Evolutionary conservation across 1,139 yeast genomes (phyloP), one percentile per base, ranked within the genome.

Genomic region (Suhomyces kunorum): DNA sequence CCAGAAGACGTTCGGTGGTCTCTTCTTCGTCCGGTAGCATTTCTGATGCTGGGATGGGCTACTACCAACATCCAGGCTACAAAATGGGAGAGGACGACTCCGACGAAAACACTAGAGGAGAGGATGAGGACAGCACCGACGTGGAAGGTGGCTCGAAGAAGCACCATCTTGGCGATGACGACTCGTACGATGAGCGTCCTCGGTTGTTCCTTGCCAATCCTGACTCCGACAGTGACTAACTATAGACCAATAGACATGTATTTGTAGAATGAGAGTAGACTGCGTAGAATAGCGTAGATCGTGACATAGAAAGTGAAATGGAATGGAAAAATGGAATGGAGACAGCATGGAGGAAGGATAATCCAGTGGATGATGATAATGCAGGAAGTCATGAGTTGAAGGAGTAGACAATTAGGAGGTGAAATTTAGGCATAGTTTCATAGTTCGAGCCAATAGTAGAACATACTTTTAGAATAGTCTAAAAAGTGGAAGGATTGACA

Each of bases 171-270:
- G 42, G 44, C n/a, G 44, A 40, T 3, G 49, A 61, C 39, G 60
- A 61, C 54, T 20, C 26, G 11, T 53, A 66, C 53, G 76, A 73
- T 28, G 78, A 70, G 14, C 52, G 64, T 38, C 66, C 73, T 53
- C 68, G 75, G 35, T 68, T 85, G 49, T 80, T 77, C 43, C 78
- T 85, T 37, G 90, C 89, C 26, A 85, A 85, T 47, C 94, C 94
- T 0, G 94, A 85, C 32, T 46, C 49, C 34, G 74, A 65, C 37
- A 54, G 55, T 37, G 60, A 58, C 16, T 55, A 45, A 28, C 11
- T 15, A 6, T 6, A 17, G 23, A 8, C 27, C 8, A 4, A 3
- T 9, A 25, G 3, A 25, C 3, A 12, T 25, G 15, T 25, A 25
- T 13, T 13, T 9, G 9, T 25, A 25, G 28, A 7, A n/a, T n/a